Evolutionary conservation across 495 filamentous ascomycete species (phyloP).

Genomic region (Xylaria flabelliformis): DNA sequence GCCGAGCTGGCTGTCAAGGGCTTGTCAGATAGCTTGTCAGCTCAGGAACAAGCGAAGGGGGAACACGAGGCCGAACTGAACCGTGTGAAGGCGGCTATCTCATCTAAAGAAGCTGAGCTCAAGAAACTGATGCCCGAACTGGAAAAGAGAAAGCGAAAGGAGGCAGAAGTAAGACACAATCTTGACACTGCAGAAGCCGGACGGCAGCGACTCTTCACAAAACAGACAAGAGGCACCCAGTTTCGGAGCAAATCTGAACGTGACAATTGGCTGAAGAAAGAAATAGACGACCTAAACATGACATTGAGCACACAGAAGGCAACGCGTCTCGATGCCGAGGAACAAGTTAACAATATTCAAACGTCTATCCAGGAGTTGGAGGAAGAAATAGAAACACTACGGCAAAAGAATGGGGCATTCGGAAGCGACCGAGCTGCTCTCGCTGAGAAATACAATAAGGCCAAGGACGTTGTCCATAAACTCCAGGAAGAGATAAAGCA

Average conservation of each 20-base stretch:
- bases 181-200: slow-evolving; percentile 77
- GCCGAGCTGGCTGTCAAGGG: slow-evolving; percentile 84
- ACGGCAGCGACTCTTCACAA: slow-evolving; percentile 84
- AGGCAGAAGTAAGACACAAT: slow-evolving; percentile 69
- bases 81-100: slow-evolving; percentile 75
- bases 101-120: slow-evolving; percentile 77
- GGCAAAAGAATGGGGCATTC: slow-evolving; percentile 78
- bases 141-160: slow-evolving; percentile 72
- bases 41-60: slow-evolving; percentile 71
- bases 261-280: slow-evolving; percentile 79
- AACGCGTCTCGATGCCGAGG: slow-evolving; percentile 79
- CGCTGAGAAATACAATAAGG: slow-evolving; percentile 73
- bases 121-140: slow-evolving; percentile 75
- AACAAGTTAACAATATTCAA: slow-evolving; percentile 82
- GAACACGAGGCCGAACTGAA: slow-evolving; percentile 76
- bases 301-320: slow-evolving; percentile 79
- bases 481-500: slow-evolving; percentile 89
- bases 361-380: slow-evolving; percentile 73
- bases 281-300: slow-evolving; percentile 80
- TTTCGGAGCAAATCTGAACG: slow-evolving; percentile 89
- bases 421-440: slow-evolving; percentile 73
- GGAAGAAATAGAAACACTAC: slow-evolving; percentile 70
- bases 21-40: slow-evolving; percentile 77
- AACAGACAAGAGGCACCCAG: slow-evolving; percentile 88
- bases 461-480: slow-evolving; percentile 80